These are phyloP conservation scores for Boletellus emodensis DNA, from an alignment of 768 basidiomycete genomes.

Conservation along the genomic window DNA sequence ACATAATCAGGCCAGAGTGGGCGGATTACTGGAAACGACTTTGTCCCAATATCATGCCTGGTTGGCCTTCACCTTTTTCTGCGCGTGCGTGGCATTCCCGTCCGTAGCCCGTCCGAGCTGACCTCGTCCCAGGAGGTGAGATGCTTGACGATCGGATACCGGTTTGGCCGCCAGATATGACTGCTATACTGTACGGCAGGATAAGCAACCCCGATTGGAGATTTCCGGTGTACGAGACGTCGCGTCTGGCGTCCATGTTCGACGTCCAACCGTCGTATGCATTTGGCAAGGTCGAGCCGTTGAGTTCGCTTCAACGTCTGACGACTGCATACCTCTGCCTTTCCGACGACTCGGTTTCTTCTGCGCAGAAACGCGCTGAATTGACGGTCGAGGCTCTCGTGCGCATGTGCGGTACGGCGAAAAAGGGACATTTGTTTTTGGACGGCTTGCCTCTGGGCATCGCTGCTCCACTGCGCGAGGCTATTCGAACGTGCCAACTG, in stretches of 20 bases:
- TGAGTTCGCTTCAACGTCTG: constrained; percentile 50
- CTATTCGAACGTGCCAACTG: constrained; percentile 77
- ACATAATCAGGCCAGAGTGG: constrained; percentile 77
- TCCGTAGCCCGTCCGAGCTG: constrained; percentile 1
- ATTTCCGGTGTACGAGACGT: constrained; percentile 43
- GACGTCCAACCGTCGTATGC: constrained; percentile 52
- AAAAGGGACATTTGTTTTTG: constrained; percentile 46
- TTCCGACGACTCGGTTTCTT: constrained; percentile 47
- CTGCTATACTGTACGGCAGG: constrained; percentile 55
- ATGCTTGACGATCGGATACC: constrained; percentile 67
- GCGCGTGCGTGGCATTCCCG: constrained; percentile 17
- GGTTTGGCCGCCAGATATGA: constrained; percentile 75
- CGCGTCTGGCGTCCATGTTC: constrained; percentile 46
- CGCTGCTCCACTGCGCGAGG: constrained; percentile 78
- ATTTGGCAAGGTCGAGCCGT: constrained; percentile 60
- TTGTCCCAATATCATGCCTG: constrained; percentile 55
- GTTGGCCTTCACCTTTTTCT: constrained; percentile 53
- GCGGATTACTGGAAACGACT: constrained; percentile 89
- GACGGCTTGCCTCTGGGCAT: constrained; percentile 63
- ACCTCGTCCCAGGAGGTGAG: constrained; percentile 35
- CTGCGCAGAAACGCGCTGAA: constrained; percentile 63
- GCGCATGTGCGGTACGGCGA: constrained; percentile 32
- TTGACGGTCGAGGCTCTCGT: constrained; percentile 58
- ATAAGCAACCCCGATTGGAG: constrained; percentile 68
- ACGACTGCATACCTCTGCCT: constrained; percentile 56